These are phyloP conservation scores for Cercospora sojina DNA, from an alignment of 2,329 filamentous ascomycete species.

Conservation along the genomic window DNA sequence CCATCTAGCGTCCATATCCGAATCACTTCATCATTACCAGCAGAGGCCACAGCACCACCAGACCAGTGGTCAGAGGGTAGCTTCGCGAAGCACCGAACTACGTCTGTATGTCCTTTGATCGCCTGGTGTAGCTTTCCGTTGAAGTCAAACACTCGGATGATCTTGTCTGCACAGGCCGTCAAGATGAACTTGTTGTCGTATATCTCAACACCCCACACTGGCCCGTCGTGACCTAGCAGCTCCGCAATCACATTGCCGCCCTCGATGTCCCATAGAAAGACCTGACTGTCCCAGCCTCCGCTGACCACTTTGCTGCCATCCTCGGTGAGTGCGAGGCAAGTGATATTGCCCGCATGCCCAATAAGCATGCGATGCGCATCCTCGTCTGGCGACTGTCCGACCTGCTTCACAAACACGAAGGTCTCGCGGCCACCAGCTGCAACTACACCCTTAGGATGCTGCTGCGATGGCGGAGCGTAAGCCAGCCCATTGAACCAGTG, in stretches of 20 bases:
- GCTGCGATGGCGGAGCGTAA: slow-evolving; percentile 67
- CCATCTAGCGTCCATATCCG: slow-evolving; percentile 84
- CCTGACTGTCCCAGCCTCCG: slow-evolving; percentile 89
- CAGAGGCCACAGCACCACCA: slow-evolving; percentile 89
- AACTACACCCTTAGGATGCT: slow-evolving; percentile 75
- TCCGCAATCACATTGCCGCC: slow-evolving; percentile 77
- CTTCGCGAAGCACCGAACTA: slow-evolving; percentile 83
- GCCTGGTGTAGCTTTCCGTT: slow-evolving; percentile 63
- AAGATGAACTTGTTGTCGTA: slow-evolving; percentile 77
- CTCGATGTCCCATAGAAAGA: slow-evolving; percentile 79
- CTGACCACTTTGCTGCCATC: slow-evolving; percentile 76
- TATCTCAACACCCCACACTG: slow-evolving; percentile 88
- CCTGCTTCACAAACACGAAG: slow-evolving; percentile 84
- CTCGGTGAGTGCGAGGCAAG: slow-evolving; percentile 75
- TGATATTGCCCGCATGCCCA: slow-evolving; percentile 85
- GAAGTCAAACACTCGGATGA: slow-evolving; percentile 76
- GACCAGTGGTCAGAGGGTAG: slow-evolving; percentile 74
- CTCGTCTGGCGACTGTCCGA: slow-evolving; percentile 64
- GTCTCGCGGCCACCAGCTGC: slow-evolving; percentile 88
- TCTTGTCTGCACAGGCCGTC: slow-evolving; percentile 81
- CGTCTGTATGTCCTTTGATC: slow-evolving; percentile 71
- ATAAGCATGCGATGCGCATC: slow-evolving; percentile 83
- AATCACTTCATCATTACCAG: slow-evolving; percentile 87
- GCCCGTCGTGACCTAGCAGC: slow-evolving; percentile 73
- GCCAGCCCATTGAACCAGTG: slow-evolving; percentile 86